Conservation (phyloP, 2,329 filamentous ascomycete genomes). For the Botrytis cinerea region DNA sequence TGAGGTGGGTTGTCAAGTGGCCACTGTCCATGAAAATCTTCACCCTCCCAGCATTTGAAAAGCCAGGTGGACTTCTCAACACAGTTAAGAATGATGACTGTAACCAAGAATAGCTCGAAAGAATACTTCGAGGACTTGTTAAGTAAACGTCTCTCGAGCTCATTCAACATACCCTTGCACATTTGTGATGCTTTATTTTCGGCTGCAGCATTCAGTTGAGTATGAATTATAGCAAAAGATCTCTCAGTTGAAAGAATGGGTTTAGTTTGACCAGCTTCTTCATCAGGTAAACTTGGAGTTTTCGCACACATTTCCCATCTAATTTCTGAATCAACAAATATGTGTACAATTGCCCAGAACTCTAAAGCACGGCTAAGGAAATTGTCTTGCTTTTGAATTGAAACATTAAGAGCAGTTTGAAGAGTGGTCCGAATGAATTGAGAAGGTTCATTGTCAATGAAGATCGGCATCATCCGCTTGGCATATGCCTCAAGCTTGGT, state of each 20-base stretch:
- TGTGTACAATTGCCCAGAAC: conserved; percentile 65
- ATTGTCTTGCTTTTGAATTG: conserved; percentile 52
- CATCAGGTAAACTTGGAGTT: conserved; percentile 21
- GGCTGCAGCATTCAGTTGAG: conserved; percentile 64
- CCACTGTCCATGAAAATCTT: conserved; percentile 55
- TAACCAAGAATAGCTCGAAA: conserved; percentile 62
- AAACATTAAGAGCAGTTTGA: conserved; percentile 51
- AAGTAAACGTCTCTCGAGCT: conserved; percentile 62
- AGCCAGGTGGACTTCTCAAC: conserved; percentile 69
- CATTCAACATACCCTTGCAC: conserved; percentile 58
- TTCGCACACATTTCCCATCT: conserved; percentile 52
- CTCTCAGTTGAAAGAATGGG: conserved; percentile 27
- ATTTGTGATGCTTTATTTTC: conserved; percentile 64
- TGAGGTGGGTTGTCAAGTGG: conserved; percentile 60
- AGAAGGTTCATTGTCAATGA: conserved; percentile 61
- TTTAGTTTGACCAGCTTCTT: conserved; percentile 33
- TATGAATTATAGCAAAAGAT: conserved; percentile 59
- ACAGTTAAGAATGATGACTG: conserved; percentile 64
- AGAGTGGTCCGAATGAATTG: conserved; percentile 61
- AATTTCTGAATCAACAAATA: conserved; percentile 61
- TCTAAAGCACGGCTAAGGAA: conserved; percentile 60
- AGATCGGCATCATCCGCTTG: conserved; percentile 57
- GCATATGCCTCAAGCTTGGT: conserved; percentile 62
- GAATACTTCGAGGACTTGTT: conserved; percentile 54
- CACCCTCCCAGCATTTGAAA: conserved; percentile 68